A percentile compares a stretch with the other conserved stretches of the same genome.
phyloP scores from a whole-genome alignment of 2,329 filamentous ascomycete species.

The Colletotrichum simmondsii region DNA sequence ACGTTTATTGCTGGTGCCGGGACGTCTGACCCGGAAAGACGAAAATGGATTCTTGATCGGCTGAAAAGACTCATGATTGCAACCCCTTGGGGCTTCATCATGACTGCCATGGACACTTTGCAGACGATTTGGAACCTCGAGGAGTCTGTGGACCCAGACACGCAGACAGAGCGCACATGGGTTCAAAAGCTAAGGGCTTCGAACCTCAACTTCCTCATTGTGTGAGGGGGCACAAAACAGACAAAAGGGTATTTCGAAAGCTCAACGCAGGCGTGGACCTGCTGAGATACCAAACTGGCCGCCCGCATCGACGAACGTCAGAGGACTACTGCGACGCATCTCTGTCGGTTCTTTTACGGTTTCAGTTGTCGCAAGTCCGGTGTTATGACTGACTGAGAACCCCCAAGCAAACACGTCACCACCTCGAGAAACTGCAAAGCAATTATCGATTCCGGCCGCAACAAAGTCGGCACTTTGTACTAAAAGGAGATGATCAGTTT shows the following conservation, averaged over 20 bases:
- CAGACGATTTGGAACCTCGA: slow-evolving; percentile 53
- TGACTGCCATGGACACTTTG: slow-evolving; percentile 58
- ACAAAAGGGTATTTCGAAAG: neutral
- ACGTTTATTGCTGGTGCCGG: slow-evolving; percentile 67
- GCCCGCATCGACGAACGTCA: slow-evolving; percentile 18
- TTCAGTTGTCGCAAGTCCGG: slow-evolving; percentile 54
- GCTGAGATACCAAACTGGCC: slow-evolving; percentile 28
- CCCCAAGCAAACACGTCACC: slow-evolving; percentile 24
- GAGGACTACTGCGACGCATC: slow-evolving; percentile 4
- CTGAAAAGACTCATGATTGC: slow-evolving; percentile 51
- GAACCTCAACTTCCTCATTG: slow-evolving; percentile 56
- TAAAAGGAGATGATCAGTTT: neutral
- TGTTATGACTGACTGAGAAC: slow-evolving; percentile 23
- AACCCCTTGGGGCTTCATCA: slow-evolving; percentile 61
- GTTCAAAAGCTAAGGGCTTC: slow-evolving; percentile 55
- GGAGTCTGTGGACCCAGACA: slow-evolving; percentile 29
- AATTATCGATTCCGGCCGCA: slow-evolving; percentile 30
- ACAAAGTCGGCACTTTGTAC: slow-evolving; percentile 48
- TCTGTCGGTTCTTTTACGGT: slow-evolving; percentile 71
- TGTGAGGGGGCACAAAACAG: slow-evolving; percentile 39
- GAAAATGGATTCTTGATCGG: slow-evolving; percentile 61
- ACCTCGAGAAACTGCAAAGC: slow-evolving; percentile 1
- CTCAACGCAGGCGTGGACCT: neutral
- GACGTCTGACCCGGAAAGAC: slow-evolving; percentile 51
- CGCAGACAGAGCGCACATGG: slow-evolving; percentile 48